Evolutionary conservation across 768 basidiomycete genomes (phyloP).

Genomic region (Panaeolus cyanescens): DNA sequence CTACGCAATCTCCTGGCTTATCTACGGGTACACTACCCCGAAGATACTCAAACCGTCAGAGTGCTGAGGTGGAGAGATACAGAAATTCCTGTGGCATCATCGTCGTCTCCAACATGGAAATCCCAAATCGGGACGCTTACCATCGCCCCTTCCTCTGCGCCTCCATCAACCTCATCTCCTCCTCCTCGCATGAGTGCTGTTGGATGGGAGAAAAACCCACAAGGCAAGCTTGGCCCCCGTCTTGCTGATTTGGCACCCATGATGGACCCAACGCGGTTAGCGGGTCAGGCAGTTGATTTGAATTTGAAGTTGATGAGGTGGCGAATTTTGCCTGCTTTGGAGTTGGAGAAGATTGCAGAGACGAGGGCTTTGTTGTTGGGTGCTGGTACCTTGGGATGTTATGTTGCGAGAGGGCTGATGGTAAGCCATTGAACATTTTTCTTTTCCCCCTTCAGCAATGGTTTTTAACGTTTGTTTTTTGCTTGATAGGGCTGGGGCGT

Average conservation of each 20-base stretch:
- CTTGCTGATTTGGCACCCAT: conserved; percentile 90
- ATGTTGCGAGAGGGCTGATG: conserved; percentile 91
- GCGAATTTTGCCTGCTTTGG: conserved; percentile 88
- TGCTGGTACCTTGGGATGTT: conserved; percentile 96
- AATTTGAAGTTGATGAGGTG: conserved; percentile 98
- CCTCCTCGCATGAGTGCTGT: conserved; percentile 60
- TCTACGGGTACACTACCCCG: conserved; percentile 62
- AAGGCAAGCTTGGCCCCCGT: conserved; percentile 85
- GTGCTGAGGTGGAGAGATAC: conserved; percentile 80
- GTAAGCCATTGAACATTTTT: conserved; percentile 37
- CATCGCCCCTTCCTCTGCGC: conserved; percentile 24
- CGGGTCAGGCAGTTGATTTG: conserved; percentile 96
- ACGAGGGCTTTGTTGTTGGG: conserved; percentile 88
- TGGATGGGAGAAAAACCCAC: conserved; percentile 94
- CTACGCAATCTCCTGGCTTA: conserved; percentile 90
- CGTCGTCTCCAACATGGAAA: conserved; percentile 46
- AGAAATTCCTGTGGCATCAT: conserved; percentile 40
- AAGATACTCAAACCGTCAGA: conserved; percentile 48
- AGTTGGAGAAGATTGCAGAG: conserved; percentile 82
- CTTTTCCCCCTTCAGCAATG: neutral
- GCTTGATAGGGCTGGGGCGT: conserved; percentile 88
- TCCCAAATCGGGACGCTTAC: conserved; percentile 62
- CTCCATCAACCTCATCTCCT: conserved; percentile 10
- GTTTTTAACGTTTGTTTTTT: neutral
- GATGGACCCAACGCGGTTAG: conserved; percentile 93